Evolutionary conservation across 2,329 filamentous ascomycete genomes (phyloP).

Genomic region (Epichloe glyceriae): DNA sequence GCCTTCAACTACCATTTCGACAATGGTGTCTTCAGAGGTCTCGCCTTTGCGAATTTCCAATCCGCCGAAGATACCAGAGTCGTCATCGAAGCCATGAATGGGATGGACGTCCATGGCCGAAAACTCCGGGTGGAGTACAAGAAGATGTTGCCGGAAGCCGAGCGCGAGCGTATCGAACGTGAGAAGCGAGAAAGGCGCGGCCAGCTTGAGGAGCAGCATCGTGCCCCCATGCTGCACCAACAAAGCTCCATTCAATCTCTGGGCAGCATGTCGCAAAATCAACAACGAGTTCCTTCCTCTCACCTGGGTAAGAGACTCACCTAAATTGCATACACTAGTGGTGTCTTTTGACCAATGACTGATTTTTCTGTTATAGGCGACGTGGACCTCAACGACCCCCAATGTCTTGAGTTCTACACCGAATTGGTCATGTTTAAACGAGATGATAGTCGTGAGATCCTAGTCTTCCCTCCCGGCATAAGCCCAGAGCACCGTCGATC

Average conservation of each 20-base stretch:
- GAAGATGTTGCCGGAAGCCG: slow-evolving; percentile 94
- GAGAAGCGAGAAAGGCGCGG: slow-evolving; percentile 94
- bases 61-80: slow-evolving; percentile 84
- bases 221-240: slow-evolving; percentile 62
- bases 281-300: slow-evolving; percentile 30
- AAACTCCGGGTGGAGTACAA: slow-evolving; percentile 97
- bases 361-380: slow-evolving; percentile 31
- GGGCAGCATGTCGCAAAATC: slow-evolving; percentile 50
- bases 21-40: slow-evolving; percentile 87
- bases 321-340: neutral
- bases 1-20: slow-evolving; percentile 99
- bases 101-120: slow-evolving; percentile 85
- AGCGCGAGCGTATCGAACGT: slow-evolving; percentile 88
- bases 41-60: slow-evolving; percentile 97
- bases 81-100: slow-evolving; percentile 90
- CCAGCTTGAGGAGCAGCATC: slow-evolving; percentile 93
- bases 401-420: slow-evolving; percentile 78
- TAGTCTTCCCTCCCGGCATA: slow-evolving; percentile 72
- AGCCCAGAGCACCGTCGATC: slow-evolving; percentile 75
- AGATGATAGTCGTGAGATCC: slow-evolving; percentile 60
- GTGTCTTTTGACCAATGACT: neutral
- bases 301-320: slow-evolving; percentile 27
- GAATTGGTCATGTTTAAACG: slow-evolving; percentile 83
- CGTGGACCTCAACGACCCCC: slow-evolving; percentile 82
- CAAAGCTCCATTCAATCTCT: slow-evolving; percentile 81